These are phyloP conservation scores for Sphaerostilbella broomeana DNA, from an alignment of 2,329 filamentous ascomycete genomes.

Conservation along the genomic window DNA sequence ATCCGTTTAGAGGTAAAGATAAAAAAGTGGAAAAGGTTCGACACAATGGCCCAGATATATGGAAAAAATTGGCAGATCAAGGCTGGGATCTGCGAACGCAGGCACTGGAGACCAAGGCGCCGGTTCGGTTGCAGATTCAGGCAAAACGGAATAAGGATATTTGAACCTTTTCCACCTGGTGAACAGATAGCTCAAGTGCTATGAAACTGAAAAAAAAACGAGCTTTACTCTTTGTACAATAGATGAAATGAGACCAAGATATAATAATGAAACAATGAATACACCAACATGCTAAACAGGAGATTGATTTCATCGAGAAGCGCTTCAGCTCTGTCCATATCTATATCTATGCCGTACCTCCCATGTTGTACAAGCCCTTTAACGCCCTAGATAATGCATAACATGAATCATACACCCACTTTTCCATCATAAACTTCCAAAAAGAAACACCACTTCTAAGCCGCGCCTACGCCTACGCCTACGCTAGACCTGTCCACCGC, in stretches of 20 bases:
- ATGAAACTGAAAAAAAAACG: neutral
- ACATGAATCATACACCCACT: conserved; percentile 2
- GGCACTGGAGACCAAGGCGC: conserved; percentile 31
- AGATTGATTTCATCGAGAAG: conserved; percentile 6
- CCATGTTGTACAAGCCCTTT: neutral
- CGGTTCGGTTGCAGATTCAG: conserved; percentile 26
- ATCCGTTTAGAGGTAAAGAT: conserved; percentile 1
- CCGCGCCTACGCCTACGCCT: neutral
- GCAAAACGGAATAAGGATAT: conserved; percentile 21
- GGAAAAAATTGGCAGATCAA: conserved; percentile 21
- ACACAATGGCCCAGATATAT: conserved; percentile 20
- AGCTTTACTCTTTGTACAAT: conserved; percentile 1
- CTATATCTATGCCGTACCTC: neutral
- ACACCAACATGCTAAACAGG: neutral
- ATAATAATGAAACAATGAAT: neutral
- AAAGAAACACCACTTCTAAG: neutral
- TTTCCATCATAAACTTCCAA: neutral
- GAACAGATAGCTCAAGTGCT: neutral
- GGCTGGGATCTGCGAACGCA: conserved; percentile 32
- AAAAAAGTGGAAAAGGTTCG: conserved; percentile 15
- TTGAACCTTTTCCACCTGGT: conserved; percentile 12
- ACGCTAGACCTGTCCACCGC: conserved; percentile 45
- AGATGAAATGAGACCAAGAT: conserved; percentile 2
- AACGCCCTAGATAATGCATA: conserved; percentile 1
- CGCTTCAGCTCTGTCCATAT: neutral